Evolutionary conservation across 129 eudicot species (phyloP).

Genomic region (Flaveria brownii): DNA sequence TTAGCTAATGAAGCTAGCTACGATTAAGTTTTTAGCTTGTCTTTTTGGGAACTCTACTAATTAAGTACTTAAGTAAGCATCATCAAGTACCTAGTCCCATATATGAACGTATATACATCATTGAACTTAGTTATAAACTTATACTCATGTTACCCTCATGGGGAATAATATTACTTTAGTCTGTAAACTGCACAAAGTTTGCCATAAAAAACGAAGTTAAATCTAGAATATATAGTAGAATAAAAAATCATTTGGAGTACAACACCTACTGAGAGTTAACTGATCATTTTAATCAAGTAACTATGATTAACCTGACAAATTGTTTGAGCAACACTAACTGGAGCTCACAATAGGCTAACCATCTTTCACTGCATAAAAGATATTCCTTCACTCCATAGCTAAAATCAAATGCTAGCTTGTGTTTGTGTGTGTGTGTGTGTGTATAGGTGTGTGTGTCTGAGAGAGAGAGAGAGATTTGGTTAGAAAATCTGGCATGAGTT

Average conservation of each 20-base stretch:
- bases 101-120: conserved; percentile 32
- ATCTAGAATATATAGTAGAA: not conserved
- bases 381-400: conserved; percentile 18
- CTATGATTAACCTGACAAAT: conserved; percentile 11
- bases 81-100: conserved; percentile 20
- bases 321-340: conserved; percentile 11
- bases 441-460: not conserved
- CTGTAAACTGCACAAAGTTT: conserved; percentile 26
- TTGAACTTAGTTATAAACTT: conserved; percentile 18
- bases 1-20: too few species aligned
- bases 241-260: conserved; percentile 14
- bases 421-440: not conserved
- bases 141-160: conserved; percentile 30
- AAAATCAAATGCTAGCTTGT: conserved; percentile 11
- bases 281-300: conserved; percentile 12
- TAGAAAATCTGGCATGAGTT: conserved; percentile 26
- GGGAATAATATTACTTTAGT: conserved; percentile 24
- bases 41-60: conserved; percentile 3
- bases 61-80: conserved; percentile 21
- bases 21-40: too few species aligned
- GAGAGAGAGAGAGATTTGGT: conserved; percentile 18
- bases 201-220: conserved; percentile 17
- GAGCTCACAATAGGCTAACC: conserved; percentile 14
- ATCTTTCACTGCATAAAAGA: conserved; percentile 12
- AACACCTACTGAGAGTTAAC: conserved; percentile 17